Conservation (phyloP, 2,329 filamentous ascomycete species). For the Mariannaea elegans region DNA sequence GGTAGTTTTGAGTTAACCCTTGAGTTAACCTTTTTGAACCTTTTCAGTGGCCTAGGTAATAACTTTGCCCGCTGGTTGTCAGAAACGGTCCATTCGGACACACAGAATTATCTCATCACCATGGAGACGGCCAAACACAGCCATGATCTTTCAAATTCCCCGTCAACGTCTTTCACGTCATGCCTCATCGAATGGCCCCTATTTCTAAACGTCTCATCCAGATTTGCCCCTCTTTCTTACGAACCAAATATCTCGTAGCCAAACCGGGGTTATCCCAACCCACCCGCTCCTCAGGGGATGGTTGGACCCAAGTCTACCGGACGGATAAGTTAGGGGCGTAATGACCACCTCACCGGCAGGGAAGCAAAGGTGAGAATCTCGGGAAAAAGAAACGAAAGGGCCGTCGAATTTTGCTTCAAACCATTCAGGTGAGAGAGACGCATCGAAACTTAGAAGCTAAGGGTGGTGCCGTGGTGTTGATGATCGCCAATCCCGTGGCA, state of each 20-base stretch:
- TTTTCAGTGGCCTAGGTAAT: no score
- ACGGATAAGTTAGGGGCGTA: constrained; percentile 5
- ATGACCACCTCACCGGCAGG: background rate
- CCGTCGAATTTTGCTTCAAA: background rate
- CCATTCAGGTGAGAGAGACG: no score
- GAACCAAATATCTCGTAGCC: constrained; percentile 23
- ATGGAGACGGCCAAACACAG: constrained; percentile 24
- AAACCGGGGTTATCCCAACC: constrained; percentile 38
- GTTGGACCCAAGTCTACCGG: constrained; percentile 2
- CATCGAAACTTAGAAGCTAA: no score
- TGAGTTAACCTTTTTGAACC: no score
- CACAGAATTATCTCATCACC: background rate
- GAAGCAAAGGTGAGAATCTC: background rate
- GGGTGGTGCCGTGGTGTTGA: no score
- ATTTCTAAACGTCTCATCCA: constrained; percentile 32
- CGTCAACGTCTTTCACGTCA: no score
- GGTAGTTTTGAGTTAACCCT: no score
- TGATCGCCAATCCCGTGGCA: constrained; percentile 24
- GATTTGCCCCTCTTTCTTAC: constrained; percentile 31
- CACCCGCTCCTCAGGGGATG: constrained; percentile 23
- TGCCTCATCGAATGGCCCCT: constrained; percentile 27
- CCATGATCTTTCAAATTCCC: background rate
- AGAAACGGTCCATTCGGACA: background rate
- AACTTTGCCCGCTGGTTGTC: no score
- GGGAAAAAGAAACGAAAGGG: background rate